These are phyloP conservation scores for Medicago truncatula DNA, from an alignment of 306 rosid species.

Conservation along the genomic window DNA sequence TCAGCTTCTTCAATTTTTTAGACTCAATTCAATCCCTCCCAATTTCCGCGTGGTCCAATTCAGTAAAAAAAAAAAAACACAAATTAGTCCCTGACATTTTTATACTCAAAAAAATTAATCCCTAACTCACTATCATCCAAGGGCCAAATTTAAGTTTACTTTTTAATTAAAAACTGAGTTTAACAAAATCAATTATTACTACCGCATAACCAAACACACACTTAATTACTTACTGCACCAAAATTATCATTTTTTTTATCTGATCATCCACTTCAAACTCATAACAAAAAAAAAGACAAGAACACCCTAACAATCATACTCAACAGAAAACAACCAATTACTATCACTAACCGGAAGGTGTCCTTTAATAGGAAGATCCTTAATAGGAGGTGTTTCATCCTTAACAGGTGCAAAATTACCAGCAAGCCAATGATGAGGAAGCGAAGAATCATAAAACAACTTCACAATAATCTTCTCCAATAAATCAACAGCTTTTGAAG, in stretches of 20 bases:
- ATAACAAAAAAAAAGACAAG: background rate
- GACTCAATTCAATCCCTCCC: too few species aligned
- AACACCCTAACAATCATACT: background rate
- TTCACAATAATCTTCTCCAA: constrained; percentile 77
- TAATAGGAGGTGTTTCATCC: constrained; percentile 84
- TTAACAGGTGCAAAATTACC: constrained; percentile 83
- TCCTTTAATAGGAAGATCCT: constrained; percentile 67
- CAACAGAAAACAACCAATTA: background rate
- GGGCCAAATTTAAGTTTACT: too few species aligned
- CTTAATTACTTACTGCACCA: too few species aligned
- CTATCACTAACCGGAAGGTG: constrained; percentile 72
- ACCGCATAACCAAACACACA: too few species aligned
- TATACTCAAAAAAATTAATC: too few species aligned
- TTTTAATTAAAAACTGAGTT: too few species aligned
- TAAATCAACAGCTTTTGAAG: constrained; percentile 62
- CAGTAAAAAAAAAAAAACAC: too few species aligned
- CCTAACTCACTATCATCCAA: too few species aligned
- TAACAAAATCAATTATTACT: too few species aligned
- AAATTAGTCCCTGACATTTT: too few species aligned
- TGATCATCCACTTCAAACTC: constrained; percentile 21
- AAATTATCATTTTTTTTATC: background rate
- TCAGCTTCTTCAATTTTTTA: too few species aligned
- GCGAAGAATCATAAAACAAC: constrained; percentile 66
- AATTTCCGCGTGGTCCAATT: too few species aligned
- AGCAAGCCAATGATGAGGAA: constrained; percentile 72